Evolutionary conservation across 441 rosid genomes (phyloP).

Genomic region (Gossypium lobatum): DNA sequence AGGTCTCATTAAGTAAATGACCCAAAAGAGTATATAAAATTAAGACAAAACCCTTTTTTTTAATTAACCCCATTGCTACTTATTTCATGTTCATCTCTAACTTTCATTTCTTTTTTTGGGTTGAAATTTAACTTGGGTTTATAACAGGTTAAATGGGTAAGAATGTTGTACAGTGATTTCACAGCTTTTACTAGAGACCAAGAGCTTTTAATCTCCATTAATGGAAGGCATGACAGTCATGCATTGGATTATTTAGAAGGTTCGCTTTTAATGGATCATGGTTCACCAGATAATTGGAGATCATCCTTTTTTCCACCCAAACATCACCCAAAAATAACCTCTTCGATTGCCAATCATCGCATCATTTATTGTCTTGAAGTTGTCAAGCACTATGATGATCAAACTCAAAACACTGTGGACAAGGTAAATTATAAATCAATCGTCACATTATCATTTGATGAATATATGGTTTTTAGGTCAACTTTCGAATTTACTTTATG

Average conservation of each 20-base stretch:
- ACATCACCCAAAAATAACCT: conserved; percentile 46
- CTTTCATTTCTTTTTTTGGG: background rate
- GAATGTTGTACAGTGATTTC: conserved; percentile 78
- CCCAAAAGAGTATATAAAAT: too few species aligned
- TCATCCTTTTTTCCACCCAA: conserved; percentile 67
- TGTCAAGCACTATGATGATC: conserved; percentile 59
- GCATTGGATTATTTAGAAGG: conserved; percentile 80
- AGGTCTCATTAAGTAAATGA: too few species aligned
- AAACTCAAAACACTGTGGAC: conserved; percentile 32
- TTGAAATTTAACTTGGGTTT: background rate
- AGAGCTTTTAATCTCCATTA: conserved; percentile 62
- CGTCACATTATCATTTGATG: background rate
- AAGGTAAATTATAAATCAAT: conserved; percentile 30
- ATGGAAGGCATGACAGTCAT: conserved; percentile 38
- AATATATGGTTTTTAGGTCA: background rate
- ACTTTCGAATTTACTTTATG: background rate
- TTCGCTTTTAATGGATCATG: conserved; percentile 52
- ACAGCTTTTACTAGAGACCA: conserved; percentile 65
- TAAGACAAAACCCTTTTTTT: background rate
- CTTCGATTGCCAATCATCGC: conserved; percentile 43
- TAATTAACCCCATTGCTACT: background rate
- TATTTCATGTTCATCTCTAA: background rate
- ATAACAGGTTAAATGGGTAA: conserved; percentile 69
- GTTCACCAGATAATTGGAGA: conserved; percentile 61
- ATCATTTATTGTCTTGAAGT: conserved; percentile 82